A percentile compares a stretch with the other conserved stretches of the same genome.
Conservation (phyloP, 345 rosid genomes). For the Gossypium longicalyx region DNA sequence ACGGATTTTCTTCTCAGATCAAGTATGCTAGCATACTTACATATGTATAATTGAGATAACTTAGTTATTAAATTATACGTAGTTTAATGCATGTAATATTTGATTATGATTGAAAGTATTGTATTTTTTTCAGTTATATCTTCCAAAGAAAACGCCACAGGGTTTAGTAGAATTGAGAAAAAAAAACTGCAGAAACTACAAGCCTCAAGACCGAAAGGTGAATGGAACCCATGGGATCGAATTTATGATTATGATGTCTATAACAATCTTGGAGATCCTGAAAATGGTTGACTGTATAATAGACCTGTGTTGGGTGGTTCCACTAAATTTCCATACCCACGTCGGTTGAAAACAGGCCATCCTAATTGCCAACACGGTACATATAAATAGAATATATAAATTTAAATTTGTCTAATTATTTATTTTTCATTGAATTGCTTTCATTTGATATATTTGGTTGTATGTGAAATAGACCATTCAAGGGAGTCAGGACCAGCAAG, state of each 20-base stretch:
- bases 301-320: conserved; percentile 53
- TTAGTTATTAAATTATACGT: too few relatives aligned
- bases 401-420: too few relatives aligned
- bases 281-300: conserved; percentile 24
- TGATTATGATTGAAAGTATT: not conserved
- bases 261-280: conserved; percentile 52
- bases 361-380: conserved; percentile 31
- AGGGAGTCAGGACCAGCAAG: not conserved
- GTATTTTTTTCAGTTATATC: conserved; percentile 35
- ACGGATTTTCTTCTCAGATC: conserved; percentile 50
- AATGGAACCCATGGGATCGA: conserved; percentile 50
- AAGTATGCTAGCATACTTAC: conserved; percentile 23
- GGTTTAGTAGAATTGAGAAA: conserved; percentile 37
- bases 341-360: conserved; percentile 43
- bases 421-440: not conserved
- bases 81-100: too few relatives aligned
- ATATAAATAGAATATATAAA: not conserved
- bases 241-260: conserved; percentile 51
- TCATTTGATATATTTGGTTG: not conserved
- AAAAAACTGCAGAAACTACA: conserved; percentile 38
- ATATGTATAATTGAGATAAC: too few relatives aligned
- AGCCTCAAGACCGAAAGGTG: conserved; percentile 32
- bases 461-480: not conserved
- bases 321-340: conserved; percentile 47
- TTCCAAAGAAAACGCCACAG: conserved; percentile 44